These are phyloP conservation scores for Didymella segeticola DNA, from an alignment of 2,329 filamentous ascomycete species.

Conservation along the genomic window DNA sequence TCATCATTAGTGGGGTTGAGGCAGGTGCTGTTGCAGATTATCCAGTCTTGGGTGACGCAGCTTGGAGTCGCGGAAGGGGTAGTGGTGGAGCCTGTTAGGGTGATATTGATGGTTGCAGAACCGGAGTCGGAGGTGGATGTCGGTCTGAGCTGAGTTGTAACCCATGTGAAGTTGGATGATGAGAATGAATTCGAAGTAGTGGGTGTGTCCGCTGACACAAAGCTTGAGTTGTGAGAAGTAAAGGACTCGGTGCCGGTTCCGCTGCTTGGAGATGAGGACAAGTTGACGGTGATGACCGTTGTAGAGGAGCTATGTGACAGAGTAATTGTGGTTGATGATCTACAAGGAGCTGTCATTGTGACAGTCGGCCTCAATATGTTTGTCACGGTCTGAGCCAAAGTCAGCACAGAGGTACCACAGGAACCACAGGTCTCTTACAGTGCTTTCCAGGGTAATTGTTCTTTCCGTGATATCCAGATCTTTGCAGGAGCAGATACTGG, in stretches of 20 bases:
- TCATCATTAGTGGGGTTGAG: constrained; percentile 27
- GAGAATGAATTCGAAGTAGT: neutral
- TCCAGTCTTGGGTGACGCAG: constrained; percentile 8
- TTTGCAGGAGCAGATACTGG: constrained; percentile 37
- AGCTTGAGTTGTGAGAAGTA: neutral
- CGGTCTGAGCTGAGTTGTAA: neutral
- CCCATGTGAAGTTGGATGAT: neutral
- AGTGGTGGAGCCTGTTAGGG: neutral
- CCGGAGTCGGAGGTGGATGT: neutral
- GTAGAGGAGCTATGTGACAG: constrained; percentile 19
- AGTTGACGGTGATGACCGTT: neutral
- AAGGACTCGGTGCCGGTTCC: neutral
- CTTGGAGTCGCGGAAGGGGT: constrained; percentile 7
- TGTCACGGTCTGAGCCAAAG: constrained; percentile 18
- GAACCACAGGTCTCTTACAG: constrained; percentile 23
- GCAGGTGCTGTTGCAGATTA: constrained; percentile 30
- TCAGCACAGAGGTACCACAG: constrained; percentile 4
- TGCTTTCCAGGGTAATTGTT: constrained; percentile 21
- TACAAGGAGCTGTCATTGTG: constrained; percentile 6
- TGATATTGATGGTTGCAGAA: neutral
- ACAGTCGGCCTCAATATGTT: neutral
- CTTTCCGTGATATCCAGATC: constrained; percentile 28
- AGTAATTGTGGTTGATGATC: constrained; percentile 19
- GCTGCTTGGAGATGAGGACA: constrained; percentile 7
- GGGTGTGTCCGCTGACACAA: neutral